phyloP scores from a whole-genome alignment of 495 filamentous ascomycete genomes.

The Hypoxylon fuscum region DNA sequence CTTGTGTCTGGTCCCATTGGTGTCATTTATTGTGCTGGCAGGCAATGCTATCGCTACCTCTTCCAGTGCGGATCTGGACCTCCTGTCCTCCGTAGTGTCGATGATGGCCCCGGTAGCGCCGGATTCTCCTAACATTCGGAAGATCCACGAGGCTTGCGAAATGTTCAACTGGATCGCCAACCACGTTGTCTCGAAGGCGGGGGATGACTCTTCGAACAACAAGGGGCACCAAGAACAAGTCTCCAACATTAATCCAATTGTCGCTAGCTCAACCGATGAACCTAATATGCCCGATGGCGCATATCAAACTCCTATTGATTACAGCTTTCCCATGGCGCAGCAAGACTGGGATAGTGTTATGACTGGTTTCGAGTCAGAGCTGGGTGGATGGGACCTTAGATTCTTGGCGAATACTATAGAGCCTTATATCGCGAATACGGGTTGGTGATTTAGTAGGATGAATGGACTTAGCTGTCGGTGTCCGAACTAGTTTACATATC shows the following conservation, averaged over 20 bases:
- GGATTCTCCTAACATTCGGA: slow-evolving; percentile 15
- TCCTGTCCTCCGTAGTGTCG: slow-evolving; percentile 24
- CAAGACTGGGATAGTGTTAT: slow-evolving; percentile 43
- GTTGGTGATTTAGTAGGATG: slow-evolving; percentile 40
- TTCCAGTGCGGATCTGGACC: slow-evolving; percentile 54
- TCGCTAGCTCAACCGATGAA: neutral
- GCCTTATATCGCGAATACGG: slow-evolving; percentile 36
- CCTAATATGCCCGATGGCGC: neutral
- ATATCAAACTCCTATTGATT: slow-evolving; percentile 14
- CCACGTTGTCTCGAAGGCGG: slow-evolving; percentile 29
- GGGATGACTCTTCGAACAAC: neutral
- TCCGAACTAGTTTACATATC: no score
- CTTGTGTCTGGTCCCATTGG: slow-evolving; percentile 63
- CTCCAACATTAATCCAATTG: neutral
- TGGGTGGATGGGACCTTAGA: slow-evolving; percentile 31
- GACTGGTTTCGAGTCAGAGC: slow-evolving; percentile 37
- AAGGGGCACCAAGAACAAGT: slow-evolving; percentile 6
- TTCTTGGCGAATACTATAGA: slow-evolving; percentile 36
- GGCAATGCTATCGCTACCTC: slow-evolving; percentile 68
- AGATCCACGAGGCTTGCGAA: slow-evolving; percentile 37
- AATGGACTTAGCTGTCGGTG: neutral
- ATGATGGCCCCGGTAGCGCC: slow-evolving; percentile 19
- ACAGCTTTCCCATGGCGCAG: slow-evolving; percentile 38
- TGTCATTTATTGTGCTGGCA: slow-evolving; percentile 74
- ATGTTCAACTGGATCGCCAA: slow-evolving; percentile 28